A percentile compares a stretch with the other conserved stretches of the same genome.
These are phyloP conservation scores for Pichia rugopelliculosa DNA, from an alignment of 805 yeast species.

Conservation along the genomic window DNA sequence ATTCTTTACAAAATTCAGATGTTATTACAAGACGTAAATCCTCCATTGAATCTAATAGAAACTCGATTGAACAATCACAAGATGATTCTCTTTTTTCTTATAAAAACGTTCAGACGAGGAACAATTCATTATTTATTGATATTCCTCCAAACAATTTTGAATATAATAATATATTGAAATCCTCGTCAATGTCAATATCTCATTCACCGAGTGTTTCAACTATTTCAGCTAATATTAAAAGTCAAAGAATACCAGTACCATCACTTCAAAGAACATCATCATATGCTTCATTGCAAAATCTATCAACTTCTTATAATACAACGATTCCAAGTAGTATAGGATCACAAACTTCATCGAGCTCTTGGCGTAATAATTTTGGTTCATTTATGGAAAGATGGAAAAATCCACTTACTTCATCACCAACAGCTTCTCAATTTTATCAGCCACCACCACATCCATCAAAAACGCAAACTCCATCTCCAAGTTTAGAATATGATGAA, in stretches of 20 bases:
- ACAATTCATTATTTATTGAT: conserved; percentile 3
- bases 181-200: conserved; percentile 2
- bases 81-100: background rate
- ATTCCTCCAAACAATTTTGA: background rate
- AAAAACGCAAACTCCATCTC: conserved; percentile 5
- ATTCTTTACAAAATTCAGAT: conserved; percentile 3
- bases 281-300: conserved; percentile 29
- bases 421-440: conserved; percentile 4
- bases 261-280: conserved; percentile 25
- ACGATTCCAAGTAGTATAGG: conserved; percentile 6
- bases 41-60: background rate
- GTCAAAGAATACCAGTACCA: conserved; percentile 18
- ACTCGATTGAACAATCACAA: background rate
- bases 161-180: background rate
- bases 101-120: background rate
- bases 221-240: conserved; percentile 12
- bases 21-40: background rate
- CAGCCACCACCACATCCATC: background rate
- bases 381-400: conserved; percentile 27
- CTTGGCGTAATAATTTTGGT: conserved; percentile 27
- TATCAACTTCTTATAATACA: conserved; percentile 32
- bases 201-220: conserved; percentile 13
- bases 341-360: conserved; percentile 13
- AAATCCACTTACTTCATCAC: conserved; percentile 4
- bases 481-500: conserved; percentile 9